Evolutionary conservation across 2,329 filamentous ascomycete species (phyloP), one percentile per base, ranked within the genome.

Genomic region (Xylariales sp.): DNA sequence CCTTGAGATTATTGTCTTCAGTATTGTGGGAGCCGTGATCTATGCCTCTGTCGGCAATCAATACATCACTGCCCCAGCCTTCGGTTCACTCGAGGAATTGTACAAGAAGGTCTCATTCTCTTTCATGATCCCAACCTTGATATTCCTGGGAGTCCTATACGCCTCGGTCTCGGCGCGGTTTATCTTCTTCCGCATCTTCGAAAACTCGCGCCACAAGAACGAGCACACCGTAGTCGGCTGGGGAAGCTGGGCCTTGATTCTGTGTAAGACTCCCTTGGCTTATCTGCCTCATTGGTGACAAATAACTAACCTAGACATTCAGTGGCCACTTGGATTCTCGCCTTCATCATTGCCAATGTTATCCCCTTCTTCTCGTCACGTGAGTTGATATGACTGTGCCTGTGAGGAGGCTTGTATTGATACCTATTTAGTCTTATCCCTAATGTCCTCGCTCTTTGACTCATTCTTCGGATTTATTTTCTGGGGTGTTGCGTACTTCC

Each of bases 391-490:
- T 20, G 12, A 24, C 10, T 31, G 21, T 31, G 14, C 76, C 49
- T 63, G 22, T 29, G 76, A 6, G 10, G 5, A 22, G 10, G 3
- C 2, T 3, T 16, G 36, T 25, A 38, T 44, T 51, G 15, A 54
- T 25, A 2, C 15, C 4, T 9, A 6, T 14, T 3, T 28, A 77
- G 73, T 82, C 2, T 63, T 81, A n/a, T 82, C 81, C 4, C 70
- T 88, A 46, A 86, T 89, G 83, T 86, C 82, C n/a, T 88, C 88
- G 4, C 76, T 95, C 1, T 95, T 95, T 58, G 88, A 95, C 65
- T 91, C 86, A 40, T 91, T 89, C 73, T 91, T 91, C 55, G 90
- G 90, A 18, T 96, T 95, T 71, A 95, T 95, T 57, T 96, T 95
- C 71, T 96, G 86, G 86, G 86, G 84, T 10, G 76, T 88, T 1